phyloP scores from a whole-genome alignment of 2,329 filamentous ascomycete species.

The Pseudofabraea citricarpa region DNA sequence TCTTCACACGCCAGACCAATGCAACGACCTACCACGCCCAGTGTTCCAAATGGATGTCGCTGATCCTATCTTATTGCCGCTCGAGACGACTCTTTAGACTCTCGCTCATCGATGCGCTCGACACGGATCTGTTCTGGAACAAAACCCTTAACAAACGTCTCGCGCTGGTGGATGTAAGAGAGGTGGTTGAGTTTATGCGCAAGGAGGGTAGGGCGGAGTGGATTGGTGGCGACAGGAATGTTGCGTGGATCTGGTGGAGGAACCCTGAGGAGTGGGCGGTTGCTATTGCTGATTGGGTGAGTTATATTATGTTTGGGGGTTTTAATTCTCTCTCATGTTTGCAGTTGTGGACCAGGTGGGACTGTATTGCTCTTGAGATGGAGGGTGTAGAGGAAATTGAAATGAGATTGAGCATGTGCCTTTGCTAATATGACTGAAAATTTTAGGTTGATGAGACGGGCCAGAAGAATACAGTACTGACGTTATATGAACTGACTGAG shows the following conservation, averaged over 20 bases:
- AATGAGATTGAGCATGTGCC: constrained; percentile 1
- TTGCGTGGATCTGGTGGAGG: constrained; percentile 78
- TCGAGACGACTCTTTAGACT: constrained; percentile 74
- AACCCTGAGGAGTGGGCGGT: constrained; percentile 88
- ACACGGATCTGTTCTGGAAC: constrained; percentile 56
- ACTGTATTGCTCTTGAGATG: no score
- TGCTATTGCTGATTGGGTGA: constrained; percentile 67
- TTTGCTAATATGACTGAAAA: constrained; percentile 6
- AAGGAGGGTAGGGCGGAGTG: constrained; percentile 63
- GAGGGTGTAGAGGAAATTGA: neutral
- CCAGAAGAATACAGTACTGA: constrained; percentile 84
- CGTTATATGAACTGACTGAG: constrained; percentile 84
- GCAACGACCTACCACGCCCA: constrained; percentile 69
- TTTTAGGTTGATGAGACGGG: constrained; percentile 68
- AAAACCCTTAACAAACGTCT: constrained; percentile 47
- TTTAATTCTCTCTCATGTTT: no score
- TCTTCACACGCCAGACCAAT: constrained; percentile 80
- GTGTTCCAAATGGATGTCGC: constrained; percentile 77
- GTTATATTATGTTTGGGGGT: neutral
- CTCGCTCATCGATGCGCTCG: constrained; percentile 55
- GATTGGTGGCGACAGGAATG: constrained; percentile 47
- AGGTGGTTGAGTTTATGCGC: constrained; percentile 56
- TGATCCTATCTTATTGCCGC: constrained; percentile 80
- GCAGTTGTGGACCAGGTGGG: no score
- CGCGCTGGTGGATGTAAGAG: constrained; percentile 44